Evolutionary conservation across 371 early-diverging fungal species (phyloP), one percentile per base, ranked within the genome.

Genomic region (Rhizopus stolonifer): DNA sequence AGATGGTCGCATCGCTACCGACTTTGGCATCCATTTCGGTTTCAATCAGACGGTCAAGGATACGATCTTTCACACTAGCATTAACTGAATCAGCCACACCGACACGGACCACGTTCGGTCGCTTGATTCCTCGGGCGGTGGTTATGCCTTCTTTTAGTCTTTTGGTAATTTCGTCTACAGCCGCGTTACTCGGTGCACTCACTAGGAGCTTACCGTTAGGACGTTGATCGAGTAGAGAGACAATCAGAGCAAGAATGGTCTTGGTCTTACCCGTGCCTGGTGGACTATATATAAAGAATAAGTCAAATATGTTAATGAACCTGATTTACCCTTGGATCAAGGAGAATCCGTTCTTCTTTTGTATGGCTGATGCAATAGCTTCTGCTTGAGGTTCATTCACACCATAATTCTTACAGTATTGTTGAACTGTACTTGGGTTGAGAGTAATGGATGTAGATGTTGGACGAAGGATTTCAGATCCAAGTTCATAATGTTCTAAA

Each of bases 121-220:
- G 64, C 17, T 78, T 81, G 4, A 67, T 61, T 1, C 89, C 89
- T 1, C 60, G 19, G 0, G 69, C 69, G 15, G 84, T 81, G 15
- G 72, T 56, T 7, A 91, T 74, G 8, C 90, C 91, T n/a, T 78
- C 76, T 57, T 78, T 84, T 4, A 92, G 60, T n/a, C 91, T 85
- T 54, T 87, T 85, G 22, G 91, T 90, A 55, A 98, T 89, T 73
- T 98, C 97, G 64, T 99, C 99, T 24, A 95, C 92, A 0, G 98
- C 99, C 0, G 98, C 97, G 66, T 99, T 99, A 58, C 90, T 90
- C 1, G 99, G 99, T 4, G 99, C 97, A 63, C 98, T 96, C 7
- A 96, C 87, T 1, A 99, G 68, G 10, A 99, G 69, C 50, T 87
- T 82, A 23, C 63, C 51, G 5, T 46, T 7, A n/a, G 58, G 25